Conservation (phyloP, 257 asterid genomes). For the Petunia secreta region DNA sequence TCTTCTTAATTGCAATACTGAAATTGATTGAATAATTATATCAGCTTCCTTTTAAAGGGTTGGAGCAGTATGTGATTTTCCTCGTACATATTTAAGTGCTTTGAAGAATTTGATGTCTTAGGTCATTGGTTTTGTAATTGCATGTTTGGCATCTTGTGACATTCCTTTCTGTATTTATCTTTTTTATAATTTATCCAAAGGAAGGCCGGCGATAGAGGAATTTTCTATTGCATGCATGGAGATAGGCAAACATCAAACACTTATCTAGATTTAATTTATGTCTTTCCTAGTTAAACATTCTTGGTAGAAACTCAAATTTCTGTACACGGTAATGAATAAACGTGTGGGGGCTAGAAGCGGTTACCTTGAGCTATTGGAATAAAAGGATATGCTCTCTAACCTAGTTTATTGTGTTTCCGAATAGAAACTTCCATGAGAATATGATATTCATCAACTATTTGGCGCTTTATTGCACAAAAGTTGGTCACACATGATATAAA, state of each 20-base stretch:
- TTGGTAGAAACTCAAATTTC: too few species aligned
- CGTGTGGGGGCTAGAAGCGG: too few species aligned
- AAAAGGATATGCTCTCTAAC: neutral
- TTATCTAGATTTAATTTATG: too few species aligned
- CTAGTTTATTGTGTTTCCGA: neutral
- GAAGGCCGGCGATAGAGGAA: slow-evolving; percentile 19
- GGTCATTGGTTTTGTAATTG: neutral
- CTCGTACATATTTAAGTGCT: neutral
- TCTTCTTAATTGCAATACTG: neutral
- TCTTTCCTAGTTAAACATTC: too few species aligned
- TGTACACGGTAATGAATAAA: too few species aligned
- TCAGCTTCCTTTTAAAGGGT: neutral
- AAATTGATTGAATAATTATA: neutral
- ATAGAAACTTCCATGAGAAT: neutral
- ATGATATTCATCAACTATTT: neutral
- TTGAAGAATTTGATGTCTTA: neutral
- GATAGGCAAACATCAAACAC: neutral
- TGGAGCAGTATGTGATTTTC: neutral
- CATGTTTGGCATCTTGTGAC: slow-evolving; percentile 1
- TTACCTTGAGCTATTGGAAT: neutral
- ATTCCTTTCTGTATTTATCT: neutral
- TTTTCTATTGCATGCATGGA: neutral
- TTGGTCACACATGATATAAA: neutral
- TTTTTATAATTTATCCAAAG: neutral
- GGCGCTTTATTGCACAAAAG: too few species aligned